Base-by-base conservation (phyloP, 768 basidiomycete genomes). In the Multifurca ochricompacta region DNA sequence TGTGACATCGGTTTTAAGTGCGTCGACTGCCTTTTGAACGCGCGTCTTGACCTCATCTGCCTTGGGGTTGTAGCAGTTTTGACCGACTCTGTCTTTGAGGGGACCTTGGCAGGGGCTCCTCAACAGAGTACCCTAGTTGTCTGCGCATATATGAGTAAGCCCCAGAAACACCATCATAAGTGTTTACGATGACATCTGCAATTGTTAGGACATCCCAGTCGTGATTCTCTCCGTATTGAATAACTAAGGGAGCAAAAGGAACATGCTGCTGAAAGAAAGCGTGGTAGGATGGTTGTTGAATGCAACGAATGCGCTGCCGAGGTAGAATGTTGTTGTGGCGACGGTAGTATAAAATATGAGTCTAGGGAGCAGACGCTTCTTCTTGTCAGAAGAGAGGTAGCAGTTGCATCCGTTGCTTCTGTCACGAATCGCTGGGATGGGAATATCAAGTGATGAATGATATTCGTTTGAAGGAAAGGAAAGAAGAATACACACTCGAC, bases 201-300 rank as follows among this genome's bases (percentile, higher is more conserved):
- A 81, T 55, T 30, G 89, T 88, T 56, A 90, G 70, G 6, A 75
- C 78, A 62, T 93, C 87, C 88, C 90, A 93, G 13, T 81, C 77
- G 53, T 82, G 73, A 27, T 77, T 74, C 64, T 96, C 91, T 9
- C 86, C 87, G 64, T 82, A 91, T 54, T 93, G 85, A 36, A 94
- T 74, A 68, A 94, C 74, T 16, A 78, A 65, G 58, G 85, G 78
- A 27, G 83, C 92, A 35, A 89, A 75, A 2, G 94, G 94, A 50
- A 93, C 81, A 39, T 79, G 74, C 62, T 84, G 80, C 52, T 82
- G 77, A 74, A 96, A 96, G 66, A 95, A 77, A 60, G 94, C 87
- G 65, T 87, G 83, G 73, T 94, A 96, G 2, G 73, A 68, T 83
- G 85, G 68, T 79, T 83, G 63, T 85, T 78, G 72, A 87, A 85